Evolutionary conservation across 2,329 filamentous ascomycete species (phyloP), one percentile per base, ranked within the genome.

Genomic region (Trichoderma afroharzianum): DNA sequence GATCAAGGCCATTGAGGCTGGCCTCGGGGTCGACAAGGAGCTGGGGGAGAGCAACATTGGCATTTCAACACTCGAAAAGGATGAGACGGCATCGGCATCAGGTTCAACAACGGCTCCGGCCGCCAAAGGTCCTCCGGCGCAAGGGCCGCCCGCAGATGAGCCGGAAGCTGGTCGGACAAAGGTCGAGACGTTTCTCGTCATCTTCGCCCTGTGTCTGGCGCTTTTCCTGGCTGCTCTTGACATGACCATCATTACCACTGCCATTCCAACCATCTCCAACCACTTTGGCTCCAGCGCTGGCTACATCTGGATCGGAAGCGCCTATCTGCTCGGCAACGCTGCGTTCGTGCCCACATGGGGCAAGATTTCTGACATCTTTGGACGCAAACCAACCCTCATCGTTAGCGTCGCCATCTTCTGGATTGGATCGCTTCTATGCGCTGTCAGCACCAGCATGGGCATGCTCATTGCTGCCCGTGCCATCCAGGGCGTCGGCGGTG

Each of bases 291-390:
- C 91, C 6, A 88, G 88, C 3, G 83, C 87, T 18, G 92, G 92
- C 28, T 95, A 94, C 80, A 88, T 90, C 66, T 95, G 92, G 93
- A 90, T 95, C 73, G 92, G 92, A 15, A 89, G 88, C 47, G 89
- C 92, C 3, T 95, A 92, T 77, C 84, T 94, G 7, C 87, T 95
- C 12, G 91, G 90, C 70, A 91, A 90, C 77, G 90, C 91, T 1
- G 88, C 85, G 79, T 86, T 88, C 1, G 88, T 88, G 0, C 91
- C 92, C 0, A 88, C 91, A 63, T 95, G 92, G 92, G 91, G 90
- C 70, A 88, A 88, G 75, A 77, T 89, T 61, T 85, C 85, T 55
- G 88, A 89, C 74, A 87, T 90, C 69, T 89, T 86, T 79, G 87
- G 88, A 28, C 85, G 88, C 61, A 89, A 88, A 76, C 85, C 85